Evolutionary conservation across 78 protist genomes (phyloP).

Genomic region (Dictyostelium purpureum): DNA sequence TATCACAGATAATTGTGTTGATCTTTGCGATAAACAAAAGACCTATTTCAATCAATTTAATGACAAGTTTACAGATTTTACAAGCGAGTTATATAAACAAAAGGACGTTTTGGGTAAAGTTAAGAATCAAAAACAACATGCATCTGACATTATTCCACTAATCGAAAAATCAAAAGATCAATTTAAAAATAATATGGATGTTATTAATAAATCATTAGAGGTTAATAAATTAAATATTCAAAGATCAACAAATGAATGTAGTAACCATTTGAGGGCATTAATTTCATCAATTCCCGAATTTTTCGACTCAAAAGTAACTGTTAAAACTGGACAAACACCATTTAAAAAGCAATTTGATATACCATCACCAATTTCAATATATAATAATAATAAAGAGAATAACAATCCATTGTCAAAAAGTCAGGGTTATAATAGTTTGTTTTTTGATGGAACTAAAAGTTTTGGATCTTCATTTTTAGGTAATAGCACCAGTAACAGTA

Average conservation of each 20-base stretch:
- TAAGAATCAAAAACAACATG: neutral
- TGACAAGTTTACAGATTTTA: neutral
- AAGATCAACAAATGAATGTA: neutral
- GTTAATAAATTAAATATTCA: neutral
- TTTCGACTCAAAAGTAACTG: neutral
- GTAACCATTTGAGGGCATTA: neutral
- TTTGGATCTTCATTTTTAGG: neutral
- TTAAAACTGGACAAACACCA: conserved; percentile 34
- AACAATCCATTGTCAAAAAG: neutral
- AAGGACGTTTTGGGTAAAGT: neutral
- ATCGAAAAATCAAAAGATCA: neutral
- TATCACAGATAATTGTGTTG: neutral
- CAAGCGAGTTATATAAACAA: neutral
- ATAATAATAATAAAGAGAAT: neutral
- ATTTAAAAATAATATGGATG: neutral
- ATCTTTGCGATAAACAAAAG: neutral
- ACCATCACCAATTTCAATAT: conserved; percentile 7
- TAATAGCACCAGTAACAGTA: neutral
- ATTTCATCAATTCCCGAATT: conserved; percentile 1
- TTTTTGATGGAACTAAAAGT: neutral
- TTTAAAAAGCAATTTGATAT: neutral
- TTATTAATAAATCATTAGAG: neutral
- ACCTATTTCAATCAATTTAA: neutral
- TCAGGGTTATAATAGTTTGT: neutral
- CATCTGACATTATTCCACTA: neutral